Percentiles rank a stretch among this genome's conserved stretches.
Evolutionary conservation across 768 basidiomycete genomes (phyloP).

Genomic region (Termitomyces sp.): DNA sequence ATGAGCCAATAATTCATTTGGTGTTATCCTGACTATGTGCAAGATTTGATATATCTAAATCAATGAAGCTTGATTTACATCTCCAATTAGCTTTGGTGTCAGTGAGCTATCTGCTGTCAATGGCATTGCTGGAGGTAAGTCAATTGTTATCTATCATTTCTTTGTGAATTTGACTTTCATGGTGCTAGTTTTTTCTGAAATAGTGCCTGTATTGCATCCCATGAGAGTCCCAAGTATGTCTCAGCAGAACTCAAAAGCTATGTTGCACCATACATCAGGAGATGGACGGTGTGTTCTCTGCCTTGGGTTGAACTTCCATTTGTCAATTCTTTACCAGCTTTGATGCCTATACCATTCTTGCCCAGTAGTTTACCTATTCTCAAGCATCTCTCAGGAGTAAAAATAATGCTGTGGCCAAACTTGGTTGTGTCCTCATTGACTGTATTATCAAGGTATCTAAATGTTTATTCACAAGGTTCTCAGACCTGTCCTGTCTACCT

Average conservation of each 20-base stretch:
- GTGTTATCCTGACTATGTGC: slow-evolving; percentile 76
- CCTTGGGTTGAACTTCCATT: accelerated
- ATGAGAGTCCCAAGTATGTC: slow-evolving; percentile 45
- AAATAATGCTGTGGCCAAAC: slow-evolving; percentile 56
- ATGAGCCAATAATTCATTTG: slow-evolving; percentile 73
- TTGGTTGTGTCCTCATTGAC: slow-evolving; percentile 75
- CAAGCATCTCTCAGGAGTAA: slow-evolving; percentile 58
- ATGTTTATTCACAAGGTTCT: neutral
- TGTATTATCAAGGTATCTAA: slow-evolving; percentile 54
- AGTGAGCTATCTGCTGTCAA: slow-evolving; percentile 88
- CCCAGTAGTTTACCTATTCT: slow-evolving; percentile 69
- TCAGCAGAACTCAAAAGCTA: slow-evolving; percentile 12
- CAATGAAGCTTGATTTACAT: neutral
- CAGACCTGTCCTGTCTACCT: slow-evolving; percentile 87
- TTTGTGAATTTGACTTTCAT: slow-evolving; percentile 18
- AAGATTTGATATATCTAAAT: slow-evolving; percentile 9
- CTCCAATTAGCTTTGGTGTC: slow-evolving; percentile 70
- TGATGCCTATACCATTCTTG: slow-evolving; percentile 75
- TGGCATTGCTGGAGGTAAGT: slow-evolving; percentile 68
- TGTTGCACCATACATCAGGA: slow-evolving; percentile 14
- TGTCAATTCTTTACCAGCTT: slow-evolving; percentile 42
- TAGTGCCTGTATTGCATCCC: slow-evolving; percentile 87
- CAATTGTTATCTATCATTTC: neutral
- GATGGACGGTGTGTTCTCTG: slow-evolving; percentile 8
- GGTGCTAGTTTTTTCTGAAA: slow-evolving; percentile 71